Evolutionary conservation across 768 basidiomycete genomes (phyloP).

Genomic region (Botryobasidium botryosum): DNA sequence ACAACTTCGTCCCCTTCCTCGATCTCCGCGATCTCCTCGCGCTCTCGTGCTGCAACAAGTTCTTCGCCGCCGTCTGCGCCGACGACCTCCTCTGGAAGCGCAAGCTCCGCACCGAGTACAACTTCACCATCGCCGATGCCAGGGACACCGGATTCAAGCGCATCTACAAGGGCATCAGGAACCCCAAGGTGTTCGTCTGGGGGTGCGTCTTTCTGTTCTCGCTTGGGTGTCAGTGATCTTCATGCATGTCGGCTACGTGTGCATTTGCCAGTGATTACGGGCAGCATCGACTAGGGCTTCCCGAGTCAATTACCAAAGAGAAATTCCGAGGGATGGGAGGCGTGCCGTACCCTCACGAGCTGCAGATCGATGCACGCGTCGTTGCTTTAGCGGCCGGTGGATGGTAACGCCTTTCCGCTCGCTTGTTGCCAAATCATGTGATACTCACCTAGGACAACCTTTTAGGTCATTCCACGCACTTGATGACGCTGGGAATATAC

Average conservation of each 20-base stretch:
- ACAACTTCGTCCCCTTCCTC: slow-evolving; percentile 37
- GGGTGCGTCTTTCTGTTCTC: slow-evolving; percentile 31
- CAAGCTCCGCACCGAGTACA: slow-evolving; percentile 51
- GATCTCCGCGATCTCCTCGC: slow-evolving; percentile 36
- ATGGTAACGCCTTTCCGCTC: slow-evolving; percentile 34
- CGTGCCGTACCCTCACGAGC: slow-evolving; percentile 47
- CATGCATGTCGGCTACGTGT: background rate
- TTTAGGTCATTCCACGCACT: slow-evolving; percentile 74
- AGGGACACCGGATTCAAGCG: slow-evolving; percentile 63
- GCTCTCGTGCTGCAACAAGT: slow-evolving; percentile 44
- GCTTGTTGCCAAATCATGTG: background rate
- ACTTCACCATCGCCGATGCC: slow-evolving; percentile 55
- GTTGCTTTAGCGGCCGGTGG: slow-evolving; percentile 67
- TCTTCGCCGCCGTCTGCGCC: slow-evolving; percentile 39
- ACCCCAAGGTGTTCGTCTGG: slow-evolving; percentile 35
- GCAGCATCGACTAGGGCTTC: slow-evolving; percentile 50
- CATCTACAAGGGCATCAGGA: slow-evolving; percentile 47
- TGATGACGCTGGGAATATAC: slow-evolving; percentile 52
- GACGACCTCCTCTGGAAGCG: slow-evolving; percentile 73
- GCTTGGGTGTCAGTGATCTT: background rate
- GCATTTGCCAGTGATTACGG: slow-evolving; percentile 31
- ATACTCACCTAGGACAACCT: background rate
- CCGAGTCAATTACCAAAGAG: slow-evolving; percentile 15
- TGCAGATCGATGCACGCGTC: slow-evolving; percentile 44
- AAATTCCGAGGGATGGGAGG: slow-evolving; percentile 18